Evolutionary conservation across 805 yeast species (phyloP).

Genomic region (Candida railenensis): DNA sequence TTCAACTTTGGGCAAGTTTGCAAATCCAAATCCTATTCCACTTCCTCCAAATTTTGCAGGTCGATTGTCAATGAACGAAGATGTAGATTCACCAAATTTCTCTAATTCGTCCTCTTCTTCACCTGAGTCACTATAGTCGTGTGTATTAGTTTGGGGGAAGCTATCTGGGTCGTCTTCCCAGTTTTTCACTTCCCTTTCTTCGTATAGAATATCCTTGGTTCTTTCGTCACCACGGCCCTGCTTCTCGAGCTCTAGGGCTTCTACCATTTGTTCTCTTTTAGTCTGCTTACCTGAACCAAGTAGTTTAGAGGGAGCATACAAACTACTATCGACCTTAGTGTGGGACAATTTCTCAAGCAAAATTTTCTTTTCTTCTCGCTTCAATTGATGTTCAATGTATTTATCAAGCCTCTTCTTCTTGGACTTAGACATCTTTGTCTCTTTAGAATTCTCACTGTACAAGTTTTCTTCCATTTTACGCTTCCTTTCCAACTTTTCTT

Average conservation of each 20-base stretch:
- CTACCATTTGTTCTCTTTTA: constrained; percentile 64
- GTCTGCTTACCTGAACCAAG: constrained; percentile 77
- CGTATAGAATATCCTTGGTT: constrained; percentile 65
- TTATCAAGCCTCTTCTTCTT: constrained; percentile 83
- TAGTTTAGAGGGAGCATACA: constrained; percentile 69
- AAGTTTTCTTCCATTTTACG: constrained; percentile 59
- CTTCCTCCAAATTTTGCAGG: constrained; percentile 59
- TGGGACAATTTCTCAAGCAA: constrained; percentile 70
- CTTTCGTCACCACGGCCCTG: constrained; percentile 68
- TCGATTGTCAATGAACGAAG: constrained; percentile 67
- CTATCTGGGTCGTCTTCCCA: constrained; percentile 42
- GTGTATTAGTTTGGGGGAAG: constrained; percentile 13
- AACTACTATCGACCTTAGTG: constrained; percentile 67
- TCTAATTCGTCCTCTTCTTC: constrained; percentile 17
- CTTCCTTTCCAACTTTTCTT: constrained; percentile 64
- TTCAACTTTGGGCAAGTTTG: constrained; percentile 49
- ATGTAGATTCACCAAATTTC: constrained; percentile 16
- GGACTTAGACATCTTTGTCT: constrained; percentile 65
- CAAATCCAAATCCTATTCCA: constrained; percentile 72
- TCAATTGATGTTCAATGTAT: constrained; percentile 86
- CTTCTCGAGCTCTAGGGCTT: constrained; percentile 69
- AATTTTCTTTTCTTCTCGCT: constrained; percentile 81
- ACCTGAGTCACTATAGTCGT: constrained; percentile 14
- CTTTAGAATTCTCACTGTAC: constrained; percentile 54
- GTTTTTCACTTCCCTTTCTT: constrained; percentile 60